Base-by-base conservation (phyloP, 2,329 filamentous ascomycete species). In the Scedosporium aurantiacum region DNA sequence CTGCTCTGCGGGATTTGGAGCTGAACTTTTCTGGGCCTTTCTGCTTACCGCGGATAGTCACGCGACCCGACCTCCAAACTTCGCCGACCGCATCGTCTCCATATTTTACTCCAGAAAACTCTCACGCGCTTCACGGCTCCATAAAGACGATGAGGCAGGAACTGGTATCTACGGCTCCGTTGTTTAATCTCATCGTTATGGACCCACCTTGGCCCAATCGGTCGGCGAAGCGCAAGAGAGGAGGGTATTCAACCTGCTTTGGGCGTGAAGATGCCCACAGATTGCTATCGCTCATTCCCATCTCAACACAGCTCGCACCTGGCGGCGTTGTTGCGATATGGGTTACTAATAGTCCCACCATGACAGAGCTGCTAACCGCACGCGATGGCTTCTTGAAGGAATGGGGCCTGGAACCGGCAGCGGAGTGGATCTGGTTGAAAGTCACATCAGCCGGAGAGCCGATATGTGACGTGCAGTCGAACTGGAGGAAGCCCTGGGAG, bases 121-220 rank as follows among this genome's bases (percentile, higher is more conserved):
- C 61, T 43, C 60, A 59, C 60, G 45, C 50, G 66, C 73, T 87
- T 21, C 70, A 79, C 6, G 82, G 82, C 23, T 77, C 70, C 65
- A 79, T 79, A 65, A 71, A 70, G 64, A 75, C 73, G 4, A 72
- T 72, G 54, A 71, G 76, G 43, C 66, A 70, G 2, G 64, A 65
- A 0, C 80, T 85, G 65, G 65, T 76, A 1, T 65, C 71, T 14
- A 68, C 67, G 2, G 76, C 79, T 1, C 78, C 80, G 21, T 67
- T 70, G 5, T 91, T 93, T 70, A 76, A 89, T 65, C 75, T 92
- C 54, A 77, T 92, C 43, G 70, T 91, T 6, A 74, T 92, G 21
- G 89, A 93, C 68, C 90, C 90, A 2, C 89, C 90, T 1, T 93
- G 90, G 89, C 88, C 89, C 0, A 93, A 91, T 68, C 82, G 85